These are phyloP conservation scores for Fimicolochytrium jonesii DNA, from an alignment of 192 early-diverging fungal genomes.

Conservation along the genomic window DNA sequence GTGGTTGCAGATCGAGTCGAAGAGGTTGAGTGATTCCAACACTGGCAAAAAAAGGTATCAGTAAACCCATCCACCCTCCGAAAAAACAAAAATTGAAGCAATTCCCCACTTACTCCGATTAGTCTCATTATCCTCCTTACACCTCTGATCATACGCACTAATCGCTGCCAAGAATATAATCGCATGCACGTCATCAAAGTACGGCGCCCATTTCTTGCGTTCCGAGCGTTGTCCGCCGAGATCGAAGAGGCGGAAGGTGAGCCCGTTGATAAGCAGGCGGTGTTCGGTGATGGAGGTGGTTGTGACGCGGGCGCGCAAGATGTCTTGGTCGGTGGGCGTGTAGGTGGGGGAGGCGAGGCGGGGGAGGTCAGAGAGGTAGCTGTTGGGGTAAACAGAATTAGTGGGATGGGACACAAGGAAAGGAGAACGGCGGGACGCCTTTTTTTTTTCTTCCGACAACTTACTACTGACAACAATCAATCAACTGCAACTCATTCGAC, in stretches of 20 bases:
- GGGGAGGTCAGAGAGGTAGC: constrained; percentile 36
- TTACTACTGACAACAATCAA: constrained; percentile 41
- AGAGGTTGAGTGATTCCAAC: constrained; percentile 91
- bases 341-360: constrained; percentile 49
- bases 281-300: constrained; percentile 70
- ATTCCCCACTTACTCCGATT: constrained; percentile 46
- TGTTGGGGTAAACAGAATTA: neutral
- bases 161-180: constrained; percentile 68
- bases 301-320: constrained; percentile 62
- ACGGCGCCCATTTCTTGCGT: constrained; percentile 65
- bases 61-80: too few relatives aligned
- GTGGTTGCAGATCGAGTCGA: constrained; percentile 97
- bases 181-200: constrained; percentile 67
- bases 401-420: neutral
- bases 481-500: constrained; percentile 42
- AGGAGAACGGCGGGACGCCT: constrained; percentile 2
- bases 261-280: constrained; percentile 55
- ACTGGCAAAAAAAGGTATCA: too few relatives aligned
- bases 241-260: constrained; percentile 62
- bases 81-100: neutral
- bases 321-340: constrained; percentile 63
- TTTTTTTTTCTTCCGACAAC: too few relatives aligned
- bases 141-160: constrained; percentile 60
- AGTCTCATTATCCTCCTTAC: constrained; percentile 56
- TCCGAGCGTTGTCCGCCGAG: constrained; percentile 66